Evolutionary conservation across 805 yeast genomes (phyloP).

Genomic region (Metschnikowia colocasiae): DNA sequence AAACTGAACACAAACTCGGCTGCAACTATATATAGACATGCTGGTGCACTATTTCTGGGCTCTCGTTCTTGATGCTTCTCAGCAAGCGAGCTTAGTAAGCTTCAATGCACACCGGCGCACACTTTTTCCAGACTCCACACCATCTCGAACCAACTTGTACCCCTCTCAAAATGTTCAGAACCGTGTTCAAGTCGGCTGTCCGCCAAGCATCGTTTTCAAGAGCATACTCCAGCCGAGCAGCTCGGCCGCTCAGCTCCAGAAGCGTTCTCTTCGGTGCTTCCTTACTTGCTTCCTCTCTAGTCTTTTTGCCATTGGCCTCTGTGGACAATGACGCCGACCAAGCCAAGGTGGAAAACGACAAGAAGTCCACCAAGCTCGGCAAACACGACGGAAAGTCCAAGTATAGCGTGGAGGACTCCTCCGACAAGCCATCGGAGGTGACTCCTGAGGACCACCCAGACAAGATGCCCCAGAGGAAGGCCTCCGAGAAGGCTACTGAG

Average conservation of each 20-base stretch:
- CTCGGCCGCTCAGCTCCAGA: conserved; percentile 1
- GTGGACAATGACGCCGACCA: conserved; percentile 16
- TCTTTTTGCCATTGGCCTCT: conserved; percentile 6
- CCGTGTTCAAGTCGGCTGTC: conserved; percentile 12
- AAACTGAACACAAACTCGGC: too few relatives aligned
- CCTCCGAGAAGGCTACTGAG: conserved; percentile 3
- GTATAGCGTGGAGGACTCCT: conserved; percentile 8
- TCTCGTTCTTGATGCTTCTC: neutral
- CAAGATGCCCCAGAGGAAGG: conserved; percentile 11
- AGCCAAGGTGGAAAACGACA: conserved; percentile 13
- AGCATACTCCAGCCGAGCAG: conserved; percentile 10
- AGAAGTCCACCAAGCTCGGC: conserved; percentile 3
- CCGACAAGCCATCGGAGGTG: conserved; percentile 7
- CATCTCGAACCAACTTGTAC: neutral
- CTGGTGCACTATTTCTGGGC: too few relatives aligned
- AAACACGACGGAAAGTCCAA: conserved; percentile 7
- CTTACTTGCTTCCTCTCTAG: conserved; percentile 9
- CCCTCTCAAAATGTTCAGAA: conserved; percentile 14
- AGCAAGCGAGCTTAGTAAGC: conserved; percentile 4
- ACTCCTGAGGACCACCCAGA: conserved; percentile 11
- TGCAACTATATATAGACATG: too few relatives aligned
- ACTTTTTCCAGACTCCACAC: conserved; percentile 3
- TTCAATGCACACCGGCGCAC: conserved; percentile 6
- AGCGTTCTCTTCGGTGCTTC: conserved; percentile 9
- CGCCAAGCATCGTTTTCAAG: conserved; percentile 13